phyloP scores from a whole-genome alignment of 2,329 filamentous ascomycete genomes.

The Fusarium sp. region DNA sequence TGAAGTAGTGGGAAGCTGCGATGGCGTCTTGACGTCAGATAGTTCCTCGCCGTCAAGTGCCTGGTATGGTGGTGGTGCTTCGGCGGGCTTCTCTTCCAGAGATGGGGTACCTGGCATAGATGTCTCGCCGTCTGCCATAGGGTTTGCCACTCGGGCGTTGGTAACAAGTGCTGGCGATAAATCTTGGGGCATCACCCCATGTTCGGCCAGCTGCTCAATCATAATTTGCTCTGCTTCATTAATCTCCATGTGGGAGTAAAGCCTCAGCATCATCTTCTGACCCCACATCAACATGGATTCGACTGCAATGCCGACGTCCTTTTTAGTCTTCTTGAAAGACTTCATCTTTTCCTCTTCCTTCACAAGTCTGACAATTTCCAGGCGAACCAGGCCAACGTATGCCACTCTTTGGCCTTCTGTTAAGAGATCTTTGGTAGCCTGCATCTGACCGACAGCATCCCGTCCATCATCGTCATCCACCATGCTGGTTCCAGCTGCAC shows the following conservation, averaged over 20 bases:
- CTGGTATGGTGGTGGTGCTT: slow-evolving; percentile 70
- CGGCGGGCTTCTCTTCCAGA: slow-evolving; percentile 60
- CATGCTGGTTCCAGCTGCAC: slow-evolving; percentile 69
- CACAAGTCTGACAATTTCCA: slow-evolving; percentile 84
- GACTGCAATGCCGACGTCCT: slow-evolving; percentile 73
- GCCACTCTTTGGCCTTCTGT: slow-evolving; percentile 96
- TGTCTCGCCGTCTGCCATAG: slow-evolving; percentile 70
- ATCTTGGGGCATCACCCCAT: slow-evolving; percentile 87
- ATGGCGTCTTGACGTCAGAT: slow-evolving; percentile 83
- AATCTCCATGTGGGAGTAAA: slow-evolving; percentile 98
- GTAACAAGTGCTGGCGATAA: slow-evolving; percentile 88
- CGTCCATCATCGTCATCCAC: slow-evolving; percentile 83
- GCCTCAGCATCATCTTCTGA: slow-evolving; percentile 96
- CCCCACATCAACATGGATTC: slow-evolving; percentile 95
- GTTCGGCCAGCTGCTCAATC: slow-evolving; percentile 96
- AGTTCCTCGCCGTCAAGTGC: slow-evolving; percentile 76
- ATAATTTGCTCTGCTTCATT: slow-evolving; percentile 92
- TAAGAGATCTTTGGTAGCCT: slow-evolving; percentile 93
- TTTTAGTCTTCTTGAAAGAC: slow-evolving; percentile 75
- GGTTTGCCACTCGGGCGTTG: slow-evolving; percentile 93
- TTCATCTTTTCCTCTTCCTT: slow-evolving; percentile 74
- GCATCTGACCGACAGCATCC: slow-evolving; percentile 89
- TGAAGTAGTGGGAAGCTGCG: slow-evolving; percentile 81
- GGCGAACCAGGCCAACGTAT: slow-evolving; percentile 89
- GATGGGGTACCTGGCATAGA: slow-evolving; percentile 40